Evolutionary conservation across 202 grass and related monocot species (phyloP), one percentile per base, ranked within the genome.

Genomic region (Zoysia matrella): DNA sequence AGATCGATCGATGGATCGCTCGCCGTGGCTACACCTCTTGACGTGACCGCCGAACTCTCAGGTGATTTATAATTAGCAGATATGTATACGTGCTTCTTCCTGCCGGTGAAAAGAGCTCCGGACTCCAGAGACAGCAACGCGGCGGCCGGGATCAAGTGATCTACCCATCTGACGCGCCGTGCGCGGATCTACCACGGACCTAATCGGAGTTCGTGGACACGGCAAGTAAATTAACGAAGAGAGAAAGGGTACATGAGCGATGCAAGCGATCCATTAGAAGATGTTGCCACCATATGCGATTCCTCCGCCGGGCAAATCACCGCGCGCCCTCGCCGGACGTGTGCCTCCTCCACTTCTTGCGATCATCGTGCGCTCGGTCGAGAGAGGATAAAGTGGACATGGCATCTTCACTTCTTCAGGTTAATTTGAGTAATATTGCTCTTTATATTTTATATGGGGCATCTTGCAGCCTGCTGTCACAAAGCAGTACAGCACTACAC

Each of bases 181-280:
- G 47, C 8, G 46, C 48, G 71, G 65, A 85, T 89, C 82, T 85
- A 85, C 81, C 46, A 53, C 57, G 51, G 73, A 89, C 77, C 87
- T 85, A 89, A 85, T 52, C 70, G 0, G 4, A 55, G 30, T 78
- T 60, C 74, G 73, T 51, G 52, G 46, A 6, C 49, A 87, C 56
- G 56, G 14, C 65, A 77, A 45, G 73, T 8, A 55, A 58, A 49
- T 11, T 7, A 69, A 11, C 50, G 11, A 53, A 77, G 18, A 5
- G 22, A 13, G 22, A 22, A 65, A 44, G n/a, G 47, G 47, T 49
- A 9, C 45, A 13, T 78, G 62, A 14, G 52, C 62, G 50, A 58
- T 43, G 55, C 65, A 75, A 58, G 48, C 55, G 6, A 66, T 77
- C 49, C 43, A 52, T 8, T 40, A n/a, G 43, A 82, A 57, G 15